Evolutionary conservation across 495 filamentous ascomycete genomes (phyloP).

Genomic region (Penicillium ucsense): DNA sequence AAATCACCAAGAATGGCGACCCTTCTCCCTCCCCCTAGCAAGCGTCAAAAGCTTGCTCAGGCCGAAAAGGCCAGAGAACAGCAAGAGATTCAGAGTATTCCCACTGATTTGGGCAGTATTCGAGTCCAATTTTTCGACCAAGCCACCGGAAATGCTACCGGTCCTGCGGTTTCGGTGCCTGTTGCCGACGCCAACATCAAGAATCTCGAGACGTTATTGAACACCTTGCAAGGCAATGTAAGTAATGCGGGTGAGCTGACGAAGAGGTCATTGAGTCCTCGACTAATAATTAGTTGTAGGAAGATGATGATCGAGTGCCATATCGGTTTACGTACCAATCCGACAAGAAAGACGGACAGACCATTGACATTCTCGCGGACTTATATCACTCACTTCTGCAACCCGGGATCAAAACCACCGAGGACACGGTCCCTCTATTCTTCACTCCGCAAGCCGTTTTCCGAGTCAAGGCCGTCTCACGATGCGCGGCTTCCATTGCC

Average conservation of each 20-base stretch:
- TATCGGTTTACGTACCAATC: constrained; percentile 74
- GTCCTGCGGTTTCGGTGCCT: constrained; percentile 66
- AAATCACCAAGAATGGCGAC: constrained; percentile 62
- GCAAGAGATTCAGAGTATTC: constrained; percentile 63
- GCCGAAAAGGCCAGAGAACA: constrained; percentile 64
- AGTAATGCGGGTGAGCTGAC: constrained; percentile 14
- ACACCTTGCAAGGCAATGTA: constrained; percentile 76
- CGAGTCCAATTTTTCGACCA: constrained; percentile 84
- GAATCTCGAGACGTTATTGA: constrained; percentile 85
- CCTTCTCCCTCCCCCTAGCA: constrained; percentile 77
- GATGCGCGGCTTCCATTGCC: constrained; percentile 78
- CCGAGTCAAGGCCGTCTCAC: constrained; percentile 80
- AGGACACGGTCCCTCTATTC: constrained; percentile 66
- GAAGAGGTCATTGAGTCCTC: background rate
- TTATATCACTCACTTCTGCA: constrained; percentile 63
- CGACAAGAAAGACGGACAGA: constrained; percentile 43
- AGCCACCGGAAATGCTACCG: constrained; percentile 57
- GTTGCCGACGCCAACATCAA: constrained; percentile 79
- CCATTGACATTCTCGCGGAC: constrained; percentile 54
- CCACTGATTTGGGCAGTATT: constrained; percentile 65
- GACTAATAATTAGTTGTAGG: constrained; percentile 28
- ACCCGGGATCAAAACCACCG: constrained; percentile 55
- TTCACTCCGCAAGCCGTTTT: constrained; percentile 93
- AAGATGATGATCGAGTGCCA: constrained; percentile 69
- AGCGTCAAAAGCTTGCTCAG: constrained; percentile 71